Evolutionary conservation across 1,284 basidiomycete species (phyloP).

Genomic region (Bondarzewia mesenterica): DNA sequence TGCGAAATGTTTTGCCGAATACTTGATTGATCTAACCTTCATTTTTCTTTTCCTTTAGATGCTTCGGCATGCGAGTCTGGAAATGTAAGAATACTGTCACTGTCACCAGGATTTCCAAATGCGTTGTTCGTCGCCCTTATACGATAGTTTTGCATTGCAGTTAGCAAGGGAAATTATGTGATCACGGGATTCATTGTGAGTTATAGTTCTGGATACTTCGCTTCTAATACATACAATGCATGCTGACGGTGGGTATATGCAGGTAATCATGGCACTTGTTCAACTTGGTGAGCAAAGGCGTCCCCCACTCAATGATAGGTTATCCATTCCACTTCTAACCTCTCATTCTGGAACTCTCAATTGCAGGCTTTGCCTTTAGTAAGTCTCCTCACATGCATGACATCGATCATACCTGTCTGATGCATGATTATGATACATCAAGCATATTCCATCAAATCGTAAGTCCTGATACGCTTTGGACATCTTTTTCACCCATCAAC

Average conservation of each 20-base stretch:
- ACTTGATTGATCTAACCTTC: neutral
- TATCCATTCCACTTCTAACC: too few relatives aligned
- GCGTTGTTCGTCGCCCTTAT: neutral
- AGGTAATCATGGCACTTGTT: constrained; percentile 10
- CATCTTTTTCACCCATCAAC: too few relatives aligned
- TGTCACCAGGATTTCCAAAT: constrained; percentile 15
- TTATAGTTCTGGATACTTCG: constrained; percentile 6
- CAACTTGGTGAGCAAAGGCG: constrained; percentile 11
- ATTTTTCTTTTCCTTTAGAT: constrained; percentile 27
- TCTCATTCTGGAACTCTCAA: too few relatives aligned
- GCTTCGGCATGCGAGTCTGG: constrained; percentile 61
- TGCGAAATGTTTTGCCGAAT: constrained; percentile 8
- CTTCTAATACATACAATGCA: neutral
- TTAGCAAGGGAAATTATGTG: constrained; percentile 49
- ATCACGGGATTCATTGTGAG: constrained; percentile 51
- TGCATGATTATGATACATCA: neutral
- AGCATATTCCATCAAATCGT: neutral
- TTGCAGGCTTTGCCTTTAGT: too few relatives aligned
- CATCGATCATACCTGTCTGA: too few relatives aligned
- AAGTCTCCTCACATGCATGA: too few relatives aligned
- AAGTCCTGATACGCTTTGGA: too few relatives aligned
- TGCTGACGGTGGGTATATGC: neutral
- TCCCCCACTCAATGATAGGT: too few relatives aligned
- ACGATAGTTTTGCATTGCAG: constrained; percentile 23
- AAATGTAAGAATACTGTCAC: too few relatives aligned